Percentiles rank a stretch among this genome's conserved stretches.
Evolutionary conservation across 257 asterid species (phyloP).

Genomic region (Solanum pinnatisectum): DNA sequence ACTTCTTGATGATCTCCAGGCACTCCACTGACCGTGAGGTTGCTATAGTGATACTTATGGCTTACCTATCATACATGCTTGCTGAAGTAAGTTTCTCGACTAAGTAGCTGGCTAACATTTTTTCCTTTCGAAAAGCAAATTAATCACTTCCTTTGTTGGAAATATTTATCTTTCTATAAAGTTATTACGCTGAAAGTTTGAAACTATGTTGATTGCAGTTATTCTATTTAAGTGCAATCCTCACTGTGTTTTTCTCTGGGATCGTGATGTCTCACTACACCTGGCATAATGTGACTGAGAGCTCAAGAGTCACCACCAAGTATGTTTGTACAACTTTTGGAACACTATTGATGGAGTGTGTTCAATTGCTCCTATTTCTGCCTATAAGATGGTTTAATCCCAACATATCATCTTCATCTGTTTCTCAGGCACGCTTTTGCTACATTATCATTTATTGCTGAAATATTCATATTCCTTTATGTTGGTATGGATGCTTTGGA

Average conservation of each 20-base stretch:
- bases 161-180: background rate
- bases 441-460: constrained; percentile 83
- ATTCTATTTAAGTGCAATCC: constrained; percentile 80
- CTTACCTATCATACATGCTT: constrained; percentile 91
- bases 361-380: background rate
- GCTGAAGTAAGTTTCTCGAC: constrained; percentile 67
- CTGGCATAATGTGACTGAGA: constrained; percentile 99
- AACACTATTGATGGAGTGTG: background rate
- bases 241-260: constrained; percentile 97
- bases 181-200: background rate
- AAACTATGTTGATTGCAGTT: constrained; percentile 39
- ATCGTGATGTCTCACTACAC: constrained; percentile 99
- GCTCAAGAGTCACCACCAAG: constrained; percentile 95
- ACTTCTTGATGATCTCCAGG: constrained; percentile 34
- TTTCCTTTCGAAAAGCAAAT: background rate
- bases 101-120: background rate
- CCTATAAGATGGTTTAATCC: background rate
- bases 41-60: constrained; percentile 97
- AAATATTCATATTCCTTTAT: constrained; percentile 84
- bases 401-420: constrained; percentile 6
- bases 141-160: background rate
- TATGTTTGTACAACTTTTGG: constrained; percentile 20
- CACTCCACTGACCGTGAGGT: constrained; percentile 99
- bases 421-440: constrained; percentile 87
- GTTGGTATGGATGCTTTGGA: constrained; percentile 99